These are phyloP conservation scores for Aspergillus hancockii DNA, from an alignment of 495 filamentous ascomycete genomes.

Conservation along the genomic window DNA sequence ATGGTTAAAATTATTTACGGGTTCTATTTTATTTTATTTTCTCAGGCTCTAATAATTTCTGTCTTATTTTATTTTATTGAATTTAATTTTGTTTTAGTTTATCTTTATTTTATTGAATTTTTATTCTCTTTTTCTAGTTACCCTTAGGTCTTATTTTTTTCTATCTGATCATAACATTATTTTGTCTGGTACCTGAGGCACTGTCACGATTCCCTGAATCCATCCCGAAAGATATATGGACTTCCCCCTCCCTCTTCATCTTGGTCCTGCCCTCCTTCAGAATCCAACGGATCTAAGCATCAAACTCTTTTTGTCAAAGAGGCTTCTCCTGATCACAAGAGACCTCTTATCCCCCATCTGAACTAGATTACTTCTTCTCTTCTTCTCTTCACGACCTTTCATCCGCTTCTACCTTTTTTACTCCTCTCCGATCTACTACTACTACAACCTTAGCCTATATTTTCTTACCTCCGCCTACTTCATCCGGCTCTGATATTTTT, in stretches of 20 bases:
- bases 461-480: constrained; percentile 3
- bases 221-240: constrained; percentile 23
- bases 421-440: neutral
- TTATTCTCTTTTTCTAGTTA: constrained; percentile 7
- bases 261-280: constrained; percentile 24
- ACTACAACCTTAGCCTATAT: constrained; percentile 2
- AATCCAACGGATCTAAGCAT: constrained; percentile 11
- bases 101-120: constrained; percentile 9
- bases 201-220: constrained; percentile 1
- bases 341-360: constrained; percentile 18
- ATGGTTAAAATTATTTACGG: neutral
- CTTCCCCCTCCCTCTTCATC: constrained; percentile 29
- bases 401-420: neutral
- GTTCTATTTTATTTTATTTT: constrained; percentile 3
- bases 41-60: too few species aligned
- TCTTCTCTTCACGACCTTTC: constrained; percentile 8
- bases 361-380: constrained; percentile 12
- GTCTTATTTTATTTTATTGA: constrained; percentile 8
- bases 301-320: constrained; percentile 11
- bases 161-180: constrained; percentile 4
- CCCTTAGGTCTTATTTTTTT: constrained; percentile 1
- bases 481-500: neutral
- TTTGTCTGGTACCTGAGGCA: constrained; percentile 5
- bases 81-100: constrained; percentile 6
- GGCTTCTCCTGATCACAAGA: constrained; percentile 20